phyloP scores from a whole-genome alignment of 495 filamentous ascomycete genomes.

The Jackrogersella multiformis region DNA sequence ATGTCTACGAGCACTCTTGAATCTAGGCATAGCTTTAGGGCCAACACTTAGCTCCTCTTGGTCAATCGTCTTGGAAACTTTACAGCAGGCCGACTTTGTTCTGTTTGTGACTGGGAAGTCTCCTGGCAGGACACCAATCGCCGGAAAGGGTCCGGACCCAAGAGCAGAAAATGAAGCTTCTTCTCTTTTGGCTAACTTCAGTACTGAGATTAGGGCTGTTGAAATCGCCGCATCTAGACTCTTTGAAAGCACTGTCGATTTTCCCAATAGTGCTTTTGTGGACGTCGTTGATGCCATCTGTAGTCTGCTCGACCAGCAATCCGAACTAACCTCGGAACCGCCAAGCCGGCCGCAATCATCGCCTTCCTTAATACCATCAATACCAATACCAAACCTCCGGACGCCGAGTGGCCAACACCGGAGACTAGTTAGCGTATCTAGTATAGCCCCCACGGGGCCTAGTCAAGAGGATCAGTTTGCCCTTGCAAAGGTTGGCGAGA shows the following conservation, averaged over 20 bases:
- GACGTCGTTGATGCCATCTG: constrained; percentile 79
- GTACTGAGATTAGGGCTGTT: constrained; percentile 83
- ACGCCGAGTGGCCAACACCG: constrained; percentile 59
- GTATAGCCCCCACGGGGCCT: constrained; percentile 60
- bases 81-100: constrained; percentile 90
- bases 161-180: constrained; percentile 57
- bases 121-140: constrained; percentile 56
- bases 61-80: constrained; percentile 88
- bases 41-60: constrained; percentile 86
- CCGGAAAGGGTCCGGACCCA: constrained; percentile 53
- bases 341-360: constrained; percentile 50
- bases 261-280: constrained; percentile 82
- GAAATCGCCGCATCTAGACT: constrained; percentile 87
- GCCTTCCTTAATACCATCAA: constrained; percentile 31
- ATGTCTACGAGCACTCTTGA: constrained; percentile 87
- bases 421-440: constrained; percentile 68
- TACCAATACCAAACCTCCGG: constrained; percentile 35
- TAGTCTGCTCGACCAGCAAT: constrained; percentile 63
- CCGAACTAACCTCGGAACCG: constrained; percentile 43
- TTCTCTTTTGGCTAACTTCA: constrained; percentile 69
- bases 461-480: constrained; percentile 79
- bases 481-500: constrained; percentile 79
- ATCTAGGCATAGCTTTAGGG: constrained; percentile 92
- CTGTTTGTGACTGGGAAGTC: constrained; percentile 68
- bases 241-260: constrained; percentile 89